Conservation (phyloP, 805 yeast species). For the Lipomyces starkeyi region DNA sequence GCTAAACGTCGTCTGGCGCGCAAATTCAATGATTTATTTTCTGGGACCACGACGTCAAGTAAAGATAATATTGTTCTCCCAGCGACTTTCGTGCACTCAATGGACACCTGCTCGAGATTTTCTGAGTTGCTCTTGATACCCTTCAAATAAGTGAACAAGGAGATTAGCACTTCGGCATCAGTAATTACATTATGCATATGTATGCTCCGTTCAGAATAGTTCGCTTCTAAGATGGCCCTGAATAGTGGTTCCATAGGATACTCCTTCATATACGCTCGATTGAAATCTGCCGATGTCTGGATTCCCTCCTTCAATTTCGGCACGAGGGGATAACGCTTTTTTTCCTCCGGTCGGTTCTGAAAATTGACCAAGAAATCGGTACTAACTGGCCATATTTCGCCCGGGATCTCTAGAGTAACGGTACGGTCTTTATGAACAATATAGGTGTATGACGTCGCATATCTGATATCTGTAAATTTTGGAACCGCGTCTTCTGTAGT, state of each 20-base stretch:
- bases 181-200: neutral
- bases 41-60: neutral
- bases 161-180: neutral
- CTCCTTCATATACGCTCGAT: slow-evolving; percentile 8
- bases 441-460: slow-evolving; percentile 2
- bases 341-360: neutral
- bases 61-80: neutral
- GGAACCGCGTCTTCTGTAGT: neutral
- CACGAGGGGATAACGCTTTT: slow-evolving; percentile 1
- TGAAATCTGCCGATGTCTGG: slow-evolving; percentile 3
- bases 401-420: neutral
- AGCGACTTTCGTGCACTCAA: neutral
- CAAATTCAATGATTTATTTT: neutral
- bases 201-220: neutral
- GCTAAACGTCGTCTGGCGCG: neutral
- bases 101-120: neutral
- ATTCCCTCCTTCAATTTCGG: slow-evolving; percentile 5
- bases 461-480: slow-evolving; percentile 1
- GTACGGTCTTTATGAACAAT: slow-evolving; percentile 1
- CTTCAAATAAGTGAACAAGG: neutral
- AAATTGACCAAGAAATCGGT: neutral
- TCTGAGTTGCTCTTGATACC: neutral
- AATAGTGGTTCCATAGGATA: slow-evolving; percentile 4
- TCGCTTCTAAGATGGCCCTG: slow-evolving; percentile 7
- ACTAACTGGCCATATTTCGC: neutral